These are phyloP conservation scores for Acorus calamus DNA, from an alignment of 106 monocot genomes.

Conservation along the genomic window DNA sequence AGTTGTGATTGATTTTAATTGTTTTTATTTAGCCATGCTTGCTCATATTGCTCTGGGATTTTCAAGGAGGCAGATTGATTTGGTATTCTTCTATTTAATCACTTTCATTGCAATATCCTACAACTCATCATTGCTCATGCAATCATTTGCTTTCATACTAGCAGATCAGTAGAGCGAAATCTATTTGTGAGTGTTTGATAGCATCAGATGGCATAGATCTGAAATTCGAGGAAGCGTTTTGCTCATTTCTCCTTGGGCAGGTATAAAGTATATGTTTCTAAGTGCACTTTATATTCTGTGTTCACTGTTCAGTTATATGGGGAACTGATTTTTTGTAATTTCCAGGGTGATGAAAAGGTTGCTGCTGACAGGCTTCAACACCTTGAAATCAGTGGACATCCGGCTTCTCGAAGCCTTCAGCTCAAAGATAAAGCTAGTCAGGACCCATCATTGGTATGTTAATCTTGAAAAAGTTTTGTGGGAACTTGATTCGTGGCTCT, in stretches of 20 bases:
- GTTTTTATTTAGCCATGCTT: slow-evolving; percentile 72
- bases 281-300: background rate
- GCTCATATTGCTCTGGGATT: slow-evolving; percentile 91
- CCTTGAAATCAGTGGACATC: slow-evolving; percentile 36
- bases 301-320: slow-evolving; percentile 1
- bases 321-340: slow-evolving; percentile 6
- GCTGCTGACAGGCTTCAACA: slow-evolving; percentile 56
- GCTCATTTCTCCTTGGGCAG: slow-evolving; percentile 83
- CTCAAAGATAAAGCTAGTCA: slow-evolving; percentile 24
- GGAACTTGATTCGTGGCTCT: no score
- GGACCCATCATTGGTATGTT: slow-evolving; percentile 58
- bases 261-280: slow-evolving; percentile 16
- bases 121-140: background rate
- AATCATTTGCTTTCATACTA: slow-evolving; percentile 1
- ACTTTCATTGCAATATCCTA: no score
- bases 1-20: slow-evolving; percentile 66
- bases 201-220: slow-evolving; percentile 66
- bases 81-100: slow-evolving; percentile 32
- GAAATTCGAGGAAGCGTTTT: slow-evolving; percentile 83
- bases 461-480: no score
- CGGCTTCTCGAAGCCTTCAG: slow-evolving; percentile 22
- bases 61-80: slow-evolving; percentile 62
- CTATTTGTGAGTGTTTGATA: slow-evolving; percentile 75
- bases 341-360: slow-evolving; percentile 40
- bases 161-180: slow-evolving; percentile 72